These are phyloP conservation scores for Jamesozyma hellenica DNA, from an alignment of 805 yeast genomes.

Conservation along the genomic window DNA sequence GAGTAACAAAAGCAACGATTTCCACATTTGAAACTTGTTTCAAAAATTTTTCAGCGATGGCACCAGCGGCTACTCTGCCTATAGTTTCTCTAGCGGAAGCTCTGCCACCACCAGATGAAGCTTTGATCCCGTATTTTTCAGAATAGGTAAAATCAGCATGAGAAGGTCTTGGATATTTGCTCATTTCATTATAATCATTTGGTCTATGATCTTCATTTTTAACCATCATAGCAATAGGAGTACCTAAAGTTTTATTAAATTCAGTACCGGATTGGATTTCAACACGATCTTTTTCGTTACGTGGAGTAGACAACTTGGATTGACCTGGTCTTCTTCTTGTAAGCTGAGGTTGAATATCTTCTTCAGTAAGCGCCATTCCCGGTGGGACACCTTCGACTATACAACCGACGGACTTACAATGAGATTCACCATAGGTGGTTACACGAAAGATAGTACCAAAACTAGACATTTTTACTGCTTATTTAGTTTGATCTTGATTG, in stretches of 20 bases:
- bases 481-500: too few relatives aligned
- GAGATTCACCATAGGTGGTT: slow-evolving; percentile 97
- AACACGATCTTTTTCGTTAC: slow-evolving; percentile 90
- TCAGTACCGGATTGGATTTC: slow-evolving; percentile 93
- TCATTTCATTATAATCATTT: slow-evolving; percentile 90
- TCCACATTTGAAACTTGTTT: slow-evolving; percentile 70
- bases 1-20: slow-evolving; percentile 93
- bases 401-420: slow-evolving; percentile 95
- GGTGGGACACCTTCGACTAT: slow-evolving; percentile 98
- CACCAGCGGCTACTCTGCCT: slow-evolving; percentile 98
- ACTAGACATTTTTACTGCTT: slow-evolving; percentile 59
- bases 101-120: slow-evolving; percentile 95
- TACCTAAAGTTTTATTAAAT: slow-evolving; percentile 80
- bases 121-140: slow-evolving; percentile 83
- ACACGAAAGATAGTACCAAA: slow-evolving; percentile 60
- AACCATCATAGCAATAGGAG: slow-evolving; percentile 91
- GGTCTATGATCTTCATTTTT: slow-evolving; percentile 95
- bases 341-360: slow-evolving; percentile 89
- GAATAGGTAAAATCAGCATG: slow-evolving; percentile 95
- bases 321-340: slow-evolving; percentile 98
- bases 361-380: slow-evolving; percentile 74
- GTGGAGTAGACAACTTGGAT: slow-evolving; percentile 81
- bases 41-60: slow-evolving; percentile 89
- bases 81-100: slow-evolving; percentile 96
- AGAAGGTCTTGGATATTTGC: slow-evolving; percentile 91